Conservation (phyloP, 2,329 filamentous ascomycete genomes). For the Leptographium galeiforme region DNA sequence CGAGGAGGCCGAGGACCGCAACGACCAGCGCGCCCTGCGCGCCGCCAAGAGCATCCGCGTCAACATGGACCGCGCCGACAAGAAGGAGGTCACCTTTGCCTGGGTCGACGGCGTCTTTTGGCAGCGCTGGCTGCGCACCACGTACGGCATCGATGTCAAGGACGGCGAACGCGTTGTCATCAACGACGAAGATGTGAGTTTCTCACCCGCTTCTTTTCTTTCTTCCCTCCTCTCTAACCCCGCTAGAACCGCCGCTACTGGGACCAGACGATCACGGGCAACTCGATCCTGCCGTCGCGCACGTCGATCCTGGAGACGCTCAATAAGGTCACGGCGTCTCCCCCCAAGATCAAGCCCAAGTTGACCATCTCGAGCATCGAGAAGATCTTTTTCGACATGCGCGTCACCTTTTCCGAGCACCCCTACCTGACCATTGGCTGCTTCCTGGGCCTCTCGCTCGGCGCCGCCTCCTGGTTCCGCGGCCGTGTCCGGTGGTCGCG, state of each 20-base stretch:
- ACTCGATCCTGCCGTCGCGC: conserved; percentile 77
- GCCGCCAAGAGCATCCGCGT: conserved; percentile 85
- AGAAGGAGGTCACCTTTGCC: conserved; percentile 84
- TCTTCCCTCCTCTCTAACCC: no score
- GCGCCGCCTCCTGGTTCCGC: conserved; percentile 37
- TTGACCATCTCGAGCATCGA: conserved; percentile 61
- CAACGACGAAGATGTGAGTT: conserved; percentile 78
- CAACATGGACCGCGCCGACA: conserved; percentile 75
- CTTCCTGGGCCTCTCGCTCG: conserved; percentile 42
- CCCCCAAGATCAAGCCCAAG: conserved; percentile 61
- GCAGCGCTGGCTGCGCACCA: conserved; percentile 93
- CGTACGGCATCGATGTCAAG: conserved; percentile 79
- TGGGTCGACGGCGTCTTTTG: conserved; percentile 97
- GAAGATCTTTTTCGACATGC: conserved; percentile 57
- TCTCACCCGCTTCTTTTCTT: no score
- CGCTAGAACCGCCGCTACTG: conserved; percentile 78
- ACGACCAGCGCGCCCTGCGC: conserved; percentile 74
- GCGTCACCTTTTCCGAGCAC: conserved; percentile 43
- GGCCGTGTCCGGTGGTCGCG: conserved; percentile 40
- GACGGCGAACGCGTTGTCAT: conserved; percentile 89
- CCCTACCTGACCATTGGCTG: conserved; percentile 45
- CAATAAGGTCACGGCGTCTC: conserved; percentile 53
- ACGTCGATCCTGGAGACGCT: conserved; percentile 85
- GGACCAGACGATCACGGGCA: conserved; percentile 82
- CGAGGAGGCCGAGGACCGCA: conserved; percentile 88